Evolutionary conservation across 1,139 yeast genomes (phyloP), one percentile per base, ranked within the genome.

Genomic region (Blastobotrys aristatus): DNA sequence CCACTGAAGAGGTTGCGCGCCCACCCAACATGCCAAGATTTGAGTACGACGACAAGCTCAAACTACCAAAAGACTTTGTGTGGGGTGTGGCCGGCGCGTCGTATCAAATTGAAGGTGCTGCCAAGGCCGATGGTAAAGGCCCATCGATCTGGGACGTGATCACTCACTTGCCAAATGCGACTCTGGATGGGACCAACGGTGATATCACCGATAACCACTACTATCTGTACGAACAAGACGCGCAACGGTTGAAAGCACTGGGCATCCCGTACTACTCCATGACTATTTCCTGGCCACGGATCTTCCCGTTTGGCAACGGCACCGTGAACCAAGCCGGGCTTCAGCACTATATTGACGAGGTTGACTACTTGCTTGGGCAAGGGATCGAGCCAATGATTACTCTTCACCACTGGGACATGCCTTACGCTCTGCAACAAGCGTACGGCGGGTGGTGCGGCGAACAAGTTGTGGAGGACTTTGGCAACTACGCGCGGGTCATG

Each of bases 101-200:
- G 8, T 52, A 53, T n/a, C 73, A 69, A 52, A 61, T 67, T 40
- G 73, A 69, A 57, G 72, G 72, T 20, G 71, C 72, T 6, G 57
- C 64, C 22, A 59, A 62, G 34, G 69, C 60, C 26, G 68, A 68
- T 49, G 70, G 70, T 13, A 57, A 66, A 46, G 59, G 67, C 2
- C 72, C 72, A 11, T 55, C 70, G 7, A 51, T 65, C 32, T 55
- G 61, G 60, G 72, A 68, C 48, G 52, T 44, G 2, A 48, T 57
- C 21, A 52, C 55, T 4, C 62, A 59, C 40, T 47, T 46, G 26
- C 30, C 22, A 5, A 32, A 21, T 14, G n/a, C 27, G 34, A 51
- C 50, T 2, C 14, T 6, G 16, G 49, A 52, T 2, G 55, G 54
- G 0, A 53, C 56, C 43, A 46, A 44, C 66, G 38, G 39, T 21